Evolutionary conservation across 306 rosid genomes (phyloP).

Genomic region (Vachellia collinsii): DNA sequence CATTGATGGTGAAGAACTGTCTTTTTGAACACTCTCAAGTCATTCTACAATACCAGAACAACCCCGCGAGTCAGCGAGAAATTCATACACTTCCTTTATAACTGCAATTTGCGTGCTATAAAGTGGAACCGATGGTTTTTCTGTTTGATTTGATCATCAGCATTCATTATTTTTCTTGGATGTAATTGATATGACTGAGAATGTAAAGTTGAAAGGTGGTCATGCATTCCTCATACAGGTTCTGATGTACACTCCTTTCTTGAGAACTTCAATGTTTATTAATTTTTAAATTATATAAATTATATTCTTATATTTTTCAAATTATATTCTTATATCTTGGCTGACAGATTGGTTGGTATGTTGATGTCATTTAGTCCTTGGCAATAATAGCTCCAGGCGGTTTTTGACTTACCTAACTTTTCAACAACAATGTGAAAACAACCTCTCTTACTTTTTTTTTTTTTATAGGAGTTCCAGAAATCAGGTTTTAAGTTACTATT

Average conservation of each 20-base stretch:
- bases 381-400: not conserved
- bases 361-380: not conserved
- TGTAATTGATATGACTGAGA: conserved; percentile 19
- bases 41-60: conserved; percentile 13
- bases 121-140: not conserved
- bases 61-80: not conserved
- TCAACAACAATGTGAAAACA: not conserved
- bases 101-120: conserved; percentile 29
- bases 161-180: conserved; percentile 6
- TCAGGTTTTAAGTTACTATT: too few species aligned
- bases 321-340: not conserved
- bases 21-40: conserved; percentile 37
- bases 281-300: not conserved
- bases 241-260: not conserved
- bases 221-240: conserved; percentile 9
- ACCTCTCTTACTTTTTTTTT: too few species aligned
- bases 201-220: conserved; percentile 22
- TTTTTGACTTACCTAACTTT: not conserved
- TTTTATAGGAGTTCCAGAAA: too few species aligned
- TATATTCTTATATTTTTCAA: not conserved
- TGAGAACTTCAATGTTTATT: not conserved
- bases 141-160: conserved; percentile 1
- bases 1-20: conserved; percentile 55
- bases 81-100: conserved; percentile 16
- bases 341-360: not conserved